Evolutionary conservation across 1,284 basidiomycete genomes (phyloP), one percentile per base, ranked within the genome.

Genomic region (Melampsora americana): DNA sequence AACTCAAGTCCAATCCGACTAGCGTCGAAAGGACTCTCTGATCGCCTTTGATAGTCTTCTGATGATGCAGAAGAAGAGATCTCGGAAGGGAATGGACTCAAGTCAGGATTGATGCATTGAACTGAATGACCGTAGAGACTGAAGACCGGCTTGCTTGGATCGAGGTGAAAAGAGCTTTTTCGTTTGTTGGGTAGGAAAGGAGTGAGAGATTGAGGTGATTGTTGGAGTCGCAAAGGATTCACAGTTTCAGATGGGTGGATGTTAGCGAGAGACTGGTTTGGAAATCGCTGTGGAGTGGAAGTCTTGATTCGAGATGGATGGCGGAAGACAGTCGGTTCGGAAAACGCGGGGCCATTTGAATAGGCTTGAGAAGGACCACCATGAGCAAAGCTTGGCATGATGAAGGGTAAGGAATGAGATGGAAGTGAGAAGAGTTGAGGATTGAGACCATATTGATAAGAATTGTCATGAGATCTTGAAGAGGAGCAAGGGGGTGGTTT

Each of bases 101-200:
- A 23, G 50, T 53, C 50, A 12, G 50, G 50, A 23, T 53, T 53
- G 50, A 53, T 23, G 50, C 23, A 20, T 23, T 23, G 50, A 23
- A 53, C 50, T 53, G 50, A 53, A 53, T 53, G 50, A 53, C 50
- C 50, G 14, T 53, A 53, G 23, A 53, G 50, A 53, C 50, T 53
- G 50, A 5, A 53, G 23, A 53, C 23, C 18, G 50, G 50, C 16
- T 23, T 18, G 50, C 50, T 53, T 18, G 50, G 50, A 23, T 53
- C 50, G 50, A 53, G 50, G 3, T 53, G 50, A 16, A 53, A 23
- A 18, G 50, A 53, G 14, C 18, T 53, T 53, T 23, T 18, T 20
- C 18, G 23, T 53, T 23, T 53, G 5, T 4, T 3, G 12, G 18
- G 50, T 18, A 12, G 16, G 12, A 53, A 12, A 53, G 3, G 50